Evolutionary conservation across 139 green algal species (phyloP).

Genomic region (Pleodorina starrii): DNA sequence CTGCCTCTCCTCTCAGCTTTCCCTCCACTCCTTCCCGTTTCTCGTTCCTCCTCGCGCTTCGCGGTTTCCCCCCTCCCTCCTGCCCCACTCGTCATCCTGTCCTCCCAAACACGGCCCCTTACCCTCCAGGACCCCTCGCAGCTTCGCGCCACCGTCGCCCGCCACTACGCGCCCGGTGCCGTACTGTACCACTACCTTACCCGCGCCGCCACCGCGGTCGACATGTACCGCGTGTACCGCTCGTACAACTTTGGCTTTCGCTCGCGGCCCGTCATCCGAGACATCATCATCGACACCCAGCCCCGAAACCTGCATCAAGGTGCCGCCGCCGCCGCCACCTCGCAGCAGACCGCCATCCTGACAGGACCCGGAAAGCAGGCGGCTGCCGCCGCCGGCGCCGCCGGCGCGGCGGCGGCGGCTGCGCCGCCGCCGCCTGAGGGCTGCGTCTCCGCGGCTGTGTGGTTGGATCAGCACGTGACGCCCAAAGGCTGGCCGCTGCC

Average conservation of each 20-base stretch:
- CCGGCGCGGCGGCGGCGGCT: neutral
- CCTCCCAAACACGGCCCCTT: too few relatives aligned
- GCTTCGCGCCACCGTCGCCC: conserved; percentile 15
- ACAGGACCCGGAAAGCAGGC: too few relatives aligned
- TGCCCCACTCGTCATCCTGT: too few relatives aligned
- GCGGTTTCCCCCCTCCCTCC: too few relatives aligned
- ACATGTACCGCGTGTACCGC: conserved; percentile 25
- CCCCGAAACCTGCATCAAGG: neutral
- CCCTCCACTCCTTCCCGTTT: too few relatives aligned
- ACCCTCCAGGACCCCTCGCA: conserved; percentile 14
- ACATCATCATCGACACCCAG: conserved; percentile 31
- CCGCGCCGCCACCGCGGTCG: neutral
- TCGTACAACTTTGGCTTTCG: conserved; percentile 22
- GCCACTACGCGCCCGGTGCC: conserved; percentile 13
- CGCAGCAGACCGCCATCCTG: neutral
- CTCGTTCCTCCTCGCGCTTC: too few relatives aligned
- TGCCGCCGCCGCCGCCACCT: neutral
- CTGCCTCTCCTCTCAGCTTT: too few relatives aligned
- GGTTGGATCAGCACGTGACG: conserved; percentile 23
- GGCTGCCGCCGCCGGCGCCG: neutral
- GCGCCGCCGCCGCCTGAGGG: neutral
- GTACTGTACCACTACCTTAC: conserved; percentile 45
- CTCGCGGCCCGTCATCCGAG: conserved; percentile 27
- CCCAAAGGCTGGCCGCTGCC: neutral
- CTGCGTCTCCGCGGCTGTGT: neutral